A percentile compares a stretch with the other conserved stretches of the same genome.
Conservation (phyloP, 2,329 filamentous ascomycete genomes). For the Ceratocystis alfenasii region DNA sequence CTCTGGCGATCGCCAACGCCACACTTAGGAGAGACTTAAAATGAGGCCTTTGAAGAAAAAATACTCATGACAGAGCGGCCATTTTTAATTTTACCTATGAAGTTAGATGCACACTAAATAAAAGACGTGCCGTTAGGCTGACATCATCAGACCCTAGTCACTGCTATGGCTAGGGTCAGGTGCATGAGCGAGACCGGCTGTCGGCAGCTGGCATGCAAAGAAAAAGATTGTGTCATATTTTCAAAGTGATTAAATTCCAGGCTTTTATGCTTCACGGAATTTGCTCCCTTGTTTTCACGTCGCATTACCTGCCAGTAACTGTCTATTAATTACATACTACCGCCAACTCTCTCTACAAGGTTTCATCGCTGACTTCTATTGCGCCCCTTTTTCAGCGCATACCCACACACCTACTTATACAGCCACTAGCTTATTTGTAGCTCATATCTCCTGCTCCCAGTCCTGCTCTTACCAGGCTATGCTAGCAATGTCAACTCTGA, state of each 20-base stretch:
- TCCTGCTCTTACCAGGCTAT: not conserved
- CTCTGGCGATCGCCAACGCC: not conserved
- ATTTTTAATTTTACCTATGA: too few relatives aligned
- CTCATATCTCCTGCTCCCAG: not conserved
- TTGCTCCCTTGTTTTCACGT: conserved; percentile 4
- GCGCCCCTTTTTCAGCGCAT: too few relatives aligned
- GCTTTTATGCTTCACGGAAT: conserved; percentile 12
- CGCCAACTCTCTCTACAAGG: not conserved
- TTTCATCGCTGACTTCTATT: too few relatives aligned
- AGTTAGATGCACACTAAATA: too few relatives aligned
- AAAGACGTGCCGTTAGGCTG: not conserved
- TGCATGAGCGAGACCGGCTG: not conserved
- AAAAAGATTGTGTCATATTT: not conserved
- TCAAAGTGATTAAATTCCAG: not conserved
- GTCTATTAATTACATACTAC: not conserved
- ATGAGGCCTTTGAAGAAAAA: not conserved
- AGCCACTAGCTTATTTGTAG: too few relatives aligned
- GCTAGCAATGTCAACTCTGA: conserved; percentile 45
- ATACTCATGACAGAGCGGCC: too few relatives aligned
- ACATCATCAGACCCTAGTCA: not conserved
- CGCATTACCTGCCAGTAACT: not conserved
- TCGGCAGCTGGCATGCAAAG: not conserved
- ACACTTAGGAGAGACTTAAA: not conserved
- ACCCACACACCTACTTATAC: too few relatives aligned
- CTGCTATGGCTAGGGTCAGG: not conserved